Conservation (phyloP, 768 basidiomycete species). For the Kwoniella botswanensis region DNA sequence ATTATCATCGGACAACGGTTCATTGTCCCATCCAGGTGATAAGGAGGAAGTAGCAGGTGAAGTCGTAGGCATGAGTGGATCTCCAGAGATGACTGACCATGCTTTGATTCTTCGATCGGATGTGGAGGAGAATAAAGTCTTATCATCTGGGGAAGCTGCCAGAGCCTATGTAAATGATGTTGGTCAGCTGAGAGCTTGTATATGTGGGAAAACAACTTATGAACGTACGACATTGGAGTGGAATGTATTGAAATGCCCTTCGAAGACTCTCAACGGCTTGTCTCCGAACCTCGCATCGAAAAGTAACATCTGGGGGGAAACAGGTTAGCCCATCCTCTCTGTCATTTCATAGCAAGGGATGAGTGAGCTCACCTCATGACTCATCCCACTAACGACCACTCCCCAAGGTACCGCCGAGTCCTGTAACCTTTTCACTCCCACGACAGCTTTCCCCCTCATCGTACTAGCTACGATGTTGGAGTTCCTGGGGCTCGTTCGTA, state of each 20-base stretch:
- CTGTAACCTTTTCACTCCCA: slow-evolving; percentile 43
- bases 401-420: slow-evolving; percentile 50
- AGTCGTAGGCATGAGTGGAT: slow-evolving; percentile 7
- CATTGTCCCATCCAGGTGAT: neutral
- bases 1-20: slow-evolving; percentile 16
- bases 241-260: slow-evolving; percentile 42
- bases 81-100: slow-evolving; percentile 42
- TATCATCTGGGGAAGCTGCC: slow-evolving; percentile 37
- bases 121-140: slow-evolving; percentile 37
- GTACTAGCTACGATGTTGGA: slow-evolving; percentile 23
- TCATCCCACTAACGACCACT: slow-evolving; percentile 40
- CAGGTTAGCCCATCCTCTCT: too few relatives aligned
- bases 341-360: neutral
- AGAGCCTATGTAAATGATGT: slow-evolving; percentile 21
- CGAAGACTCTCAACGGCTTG: slow-evolving; percentile 25
- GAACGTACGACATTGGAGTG: slow-evolving; percentile 28
- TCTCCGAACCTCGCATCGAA: slow-evolving; percentile 42
- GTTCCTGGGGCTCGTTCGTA: slow-evolving; percentile 19
- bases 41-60: neutral
- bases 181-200: too few relatives aligned
- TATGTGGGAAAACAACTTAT: too few relatives aligned
- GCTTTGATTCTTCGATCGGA: slow-evolving; percentile 41
- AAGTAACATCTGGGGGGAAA: slow-evolving; percentile 24
- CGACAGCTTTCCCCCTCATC: slow-evolving; percentile 38
- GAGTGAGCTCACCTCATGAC: slow-evolving; percentile 39